Percentiles rank a stretch among this genome's conserved stretches.
These are phyloP conservation scores for Talaromyces sp. DNA, from an alignment of 2,329 filamentous ascomycete species.

Conservation along the genomic window DNA sequence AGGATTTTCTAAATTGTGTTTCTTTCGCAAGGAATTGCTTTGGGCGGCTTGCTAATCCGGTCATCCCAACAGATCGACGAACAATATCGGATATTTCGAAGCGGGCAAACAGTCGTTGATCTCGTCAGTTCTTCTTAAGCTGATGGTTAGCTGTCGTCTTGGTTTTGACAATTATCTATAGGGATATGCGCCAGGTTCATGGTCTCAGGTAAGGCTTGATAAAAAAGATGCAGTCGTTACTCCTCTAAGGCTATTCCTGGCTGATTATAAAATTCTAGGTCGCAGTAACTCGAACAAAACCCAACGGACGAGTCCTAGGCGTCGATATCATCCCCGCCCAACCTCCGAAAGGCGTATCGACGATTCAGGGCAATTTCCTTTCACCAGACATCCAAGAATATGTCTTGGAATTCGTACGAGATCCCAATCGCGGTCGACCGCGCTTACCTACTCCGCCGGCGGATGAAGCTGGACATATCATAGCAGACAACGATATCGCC, in stretches of 20 bases:
- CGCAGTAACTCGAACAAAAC: slow-evolving; percentile 73
- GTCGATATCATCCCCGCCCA: slow-evolving; percentile 93
- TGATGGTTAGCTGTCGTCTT: background rate
- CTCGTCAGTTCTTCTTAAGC: slow-evolving; percentile 54
- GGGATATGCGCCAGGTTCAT: slow-evolving; percentile 57
- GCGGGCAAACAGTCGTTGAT: slow-evolving; percentile 84
- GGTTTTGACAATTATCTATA: slow-evolving; percentile 24
- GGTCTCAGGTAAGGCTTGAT: slow-evolving; percentile 52
- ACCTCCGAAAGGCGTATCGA: slow-evolving; percentile 86
- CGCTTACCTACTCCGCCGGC: slow-evolving; percentile 25
- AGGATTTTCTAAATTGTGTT: slow-evolving; percentile 9
- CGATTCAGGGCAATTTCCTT: slow-evolving; percentile 92
- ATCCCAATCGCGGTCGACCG: slow-evolving; percentile 59
- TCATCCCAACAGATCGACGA: slow-evolving; percentile 62
- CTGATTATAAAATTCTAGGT: slow-evolving; percentile 56
- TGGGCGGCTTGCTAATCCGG: background rate
- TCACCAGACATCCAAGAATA: slow-evolving; percentile 70
- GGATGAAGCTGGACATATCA: background rate
- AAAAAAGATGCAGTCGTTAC: background rate
- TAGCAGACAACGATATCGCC: slow-evolving; percentile 17
- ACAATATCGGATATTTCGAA: slow-evolving; percentile 74
- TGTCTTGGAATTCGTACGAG: slow-evolving; percentile 71
- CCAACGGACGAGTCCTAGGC: slow-evolving; percentile 76
- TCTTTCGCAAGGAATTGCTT: slow-evolving; percentile 12
- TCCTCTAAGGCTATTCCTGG: background rate